These are phyloP conservation scores for Oryza meyeriana DNA, from an alignment of 176 grass and related monocot species.

Conservation along the genomic window DNA sequence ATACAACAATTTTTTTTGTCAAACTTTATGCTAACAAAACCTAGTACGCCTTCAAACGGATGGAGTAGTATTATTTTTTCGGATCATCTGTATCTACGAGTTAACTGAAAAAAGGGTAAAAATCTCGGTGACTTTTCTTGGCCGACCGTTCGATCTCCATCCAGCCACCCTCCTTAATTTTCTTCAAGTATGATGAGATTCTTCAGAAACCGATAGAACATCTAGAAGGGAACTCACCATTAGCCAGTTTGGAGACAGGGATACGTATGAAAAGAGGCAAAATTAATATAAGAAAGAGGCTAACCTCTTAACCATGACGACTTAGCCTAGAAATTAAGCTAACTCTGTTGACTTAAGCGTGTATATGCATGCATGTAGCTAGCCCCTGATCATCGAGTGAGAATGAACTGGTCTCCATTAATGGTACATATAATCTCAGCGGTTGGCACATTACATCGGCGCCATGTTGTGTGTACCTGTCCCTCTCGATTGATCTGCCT, in stretches of 20 bases:
- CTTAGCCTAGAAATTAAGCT: neutral
- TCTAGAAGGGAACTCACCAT: no score
- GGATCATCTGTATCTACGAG: neutral
- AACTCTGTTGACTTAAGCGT: neutral
- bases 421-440: neutral
- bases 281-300: neutral
- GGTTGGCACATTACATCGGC: conserved; percentile 15
- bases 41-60: no score
- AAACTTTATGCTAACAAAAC: no score
- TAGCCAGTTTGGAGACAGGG: neutral
- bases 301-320: neutral
- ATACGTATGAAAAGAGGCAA: neutral
- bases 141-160: no score
- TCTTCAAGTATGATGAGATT: no score
- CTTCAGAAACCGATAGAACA: no score
- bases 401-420: no score
- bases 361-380: neutral
- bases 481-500: neutral
- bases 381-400: neutral
- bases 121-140: no score
- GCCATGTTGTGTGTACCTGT: neutral
- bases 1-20: no score
- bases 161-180: no score
- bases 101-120: neutral
- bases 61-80: neutral